A percentile compares a stretch with the other conserved stretches of the same genome.
Conservation (phyloP, 1,139 yeast genomes). For the Magnusiomyces suaveolens region DNA sequence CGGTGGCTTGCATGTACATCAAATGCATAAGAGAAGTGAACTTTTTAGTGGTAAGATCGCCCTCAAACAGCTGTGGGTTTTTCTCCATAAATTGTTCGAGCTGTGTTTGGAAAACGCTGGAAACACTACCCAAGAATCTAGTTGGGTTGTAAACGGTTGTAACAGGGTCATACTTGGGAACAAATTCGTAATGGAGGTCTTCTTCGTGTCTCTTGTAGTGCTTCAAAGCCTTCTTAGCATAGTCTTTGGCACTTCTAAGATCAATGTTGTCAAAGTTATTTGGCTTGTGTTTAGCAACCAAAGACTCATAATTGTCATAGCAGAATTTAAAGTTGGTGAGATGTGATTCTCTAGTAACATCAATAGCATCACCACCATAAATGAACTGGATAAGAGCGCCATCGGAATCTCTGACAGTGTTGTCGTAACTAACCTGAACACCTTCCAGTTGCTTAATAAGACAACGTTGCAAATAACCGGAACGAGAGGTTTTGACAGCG, state of each 20-base stretch:
- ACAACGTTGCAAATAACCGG: conserved; percentile 98
- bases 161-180: conserved; percentile 75
- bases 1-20: conserved; percentile 92
- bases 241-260: conserved; percentile 68
- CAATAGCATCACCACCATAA: conserved; percentile 96
- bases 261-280: conserved; percentile 65
- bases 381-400: conserved; percentile 89
- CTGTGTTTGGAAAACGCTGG: conserved; percentile 77
- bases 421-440: conserved; percentile 85
- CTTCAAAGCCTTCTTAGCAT: conserved; percentile 76
- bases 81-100: conserved; percentile 58
- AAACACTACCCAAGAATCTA: conserved; percentile 83
- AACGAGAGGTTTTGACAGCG: conserved; percentile 98
- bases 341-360: conserved; percentile 89
- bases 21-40: conserved; percentile 96
- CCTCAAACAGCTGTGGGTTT: conserved; percentile 38
- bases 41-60: conserved; percentile 60
- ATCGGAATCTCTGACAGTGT: conserved; percentile 90
- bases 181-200: conserved; percentile 54
- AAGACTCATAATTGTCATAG: conserved; percentile 78
- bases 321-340: conserved; percentile 91
- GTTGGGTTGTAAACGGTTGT: conserved; percentile 79
- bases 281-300: conserved; percentile 81
- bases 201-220: conserved; percentile 55
- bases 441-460: conserved; percentile 97